phyloP scores from a whole-genome alignment of 371 early-diverging fungal genomes.

The Lichtheimia ornata region DNA sequence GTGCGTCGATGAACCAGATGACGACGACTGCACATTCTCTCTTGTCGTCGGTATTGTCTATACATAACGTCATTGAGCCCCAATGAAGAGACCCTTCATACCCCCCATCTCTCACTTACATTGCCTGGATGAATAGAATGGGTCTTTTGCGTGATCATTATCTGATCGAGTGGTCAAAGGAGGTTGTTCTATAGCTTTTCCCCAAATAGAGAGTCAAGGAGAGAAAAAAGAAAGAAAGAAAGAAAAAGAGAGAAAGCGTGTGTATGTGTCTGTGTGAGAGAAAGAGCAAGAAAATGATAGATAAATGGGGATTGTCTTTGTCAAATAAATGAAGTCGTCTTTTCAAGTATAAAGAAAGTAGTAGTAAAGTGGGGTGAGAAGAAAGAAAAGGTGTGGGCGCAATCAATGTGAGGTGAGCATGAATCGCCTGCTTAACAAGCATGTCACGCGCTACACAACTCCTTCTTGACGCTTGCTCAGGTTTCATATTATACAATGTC shows the following conservation, averaged over 20 bases:
- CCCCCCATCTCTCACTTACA: constrained; percentile 13
- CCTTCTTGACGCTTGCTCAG: no score
- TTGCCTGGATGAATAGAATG: constrained; percentile 20
- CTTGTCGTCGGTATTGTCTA: constrained; percentile 6
- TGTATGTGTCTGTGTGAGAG: not conserved
- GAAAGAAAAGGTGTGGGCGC: no score
- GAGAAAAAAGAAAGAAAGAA: not conserved
- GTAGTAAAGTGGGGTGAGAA: no score
- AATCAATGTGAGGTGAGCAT: no score
- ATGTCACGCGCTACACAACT: no score
- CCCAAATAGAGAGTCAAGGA: not conserved
- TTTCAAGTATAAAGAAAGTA: no score
- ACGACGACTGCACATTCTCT: constrained; percentile 8
- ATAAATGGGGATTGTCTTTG: no score
- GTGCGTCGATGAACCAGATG: constrained; percentile 15
- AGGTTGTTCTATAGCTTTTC: not conserved
- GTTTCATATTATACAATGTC: constrained; percentile 12
- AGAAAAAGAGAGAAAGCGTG: not conserved
- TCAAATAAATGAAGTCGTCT: no score
- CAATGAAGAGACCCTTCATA: not conserved
- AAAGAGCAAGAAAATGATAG: no score
- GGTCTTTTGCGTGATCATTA: constrained; percentile 23
- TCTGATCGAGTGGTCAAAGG: not conserved
- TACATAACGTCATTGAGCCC: constrained; percentile 9
- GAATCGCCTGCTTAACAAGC: no score